These are phyloP conservation scores for Protomyces pachydermus DNA, from an alignment of 1,139 yeast genomes.

Conservation along the genomic window DNA sequence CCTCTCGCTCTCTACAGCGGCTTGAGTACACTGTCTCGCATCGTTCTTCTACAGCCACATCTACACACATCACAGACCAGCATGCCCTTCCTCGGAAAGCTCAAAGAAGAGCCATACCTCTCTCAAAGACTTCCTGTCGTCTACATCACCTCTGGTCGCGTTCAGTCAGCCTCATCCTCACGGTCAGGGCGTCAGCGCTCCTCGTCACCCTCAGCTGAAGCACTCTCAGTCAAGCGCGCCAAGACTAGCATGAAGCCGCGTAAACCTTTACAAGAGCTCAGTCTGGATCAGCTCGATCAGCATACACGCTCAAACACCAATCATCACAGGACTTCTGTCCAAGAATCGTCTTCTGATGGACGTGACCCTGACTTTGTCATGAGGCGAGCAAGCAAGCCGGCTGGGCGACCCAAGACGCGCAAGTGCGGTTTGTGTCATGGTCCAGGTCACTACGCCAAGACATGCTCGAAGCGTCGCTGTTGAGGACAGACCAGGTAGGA, in stretches of 20 bases:
- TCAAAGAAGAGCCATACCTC: background rate
- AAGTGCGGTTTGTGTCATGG: background rate
- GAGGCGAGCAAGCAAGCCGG: too few relatives aligned
- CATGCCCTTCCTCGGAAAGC: background rate
- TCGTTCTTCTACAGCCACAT: too few relatives aligned
- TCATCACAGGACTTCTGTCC: background rate
- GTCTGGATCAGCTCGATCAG: background rate
- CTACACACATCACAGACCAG: too few relatives aligned
- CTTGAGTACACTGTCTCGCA: too few relatives aligned
- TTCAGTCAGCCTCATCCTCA: background rate
- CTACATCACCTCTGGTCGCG: background rate
- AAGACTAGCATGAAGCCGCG: background rate
- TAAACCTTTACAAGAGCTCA: background rate
- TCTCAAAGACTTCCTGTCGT: background rate
- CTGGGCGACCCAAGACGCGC: background rate
- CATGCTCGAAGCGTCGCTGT: background rate
- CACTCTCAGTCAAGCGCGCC: background rate
- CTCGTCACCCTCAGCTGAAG: background rate
- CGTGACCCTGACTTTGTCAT: too few relatives aligned
- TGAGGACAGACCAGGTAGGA: too few relatives aligned
- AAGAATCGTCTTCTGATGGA: too few relatives aligned
- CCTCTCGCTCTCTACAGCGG: too few relatives aligned
- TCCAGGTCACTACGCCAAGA: background rate
- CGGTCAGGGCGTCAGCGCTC: background rate
- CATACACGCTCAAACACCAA: background rate